Base-by-base conservation (phyloP, 768 basidiomycete genomes). In the Naematelia aurantialba region DNA sequence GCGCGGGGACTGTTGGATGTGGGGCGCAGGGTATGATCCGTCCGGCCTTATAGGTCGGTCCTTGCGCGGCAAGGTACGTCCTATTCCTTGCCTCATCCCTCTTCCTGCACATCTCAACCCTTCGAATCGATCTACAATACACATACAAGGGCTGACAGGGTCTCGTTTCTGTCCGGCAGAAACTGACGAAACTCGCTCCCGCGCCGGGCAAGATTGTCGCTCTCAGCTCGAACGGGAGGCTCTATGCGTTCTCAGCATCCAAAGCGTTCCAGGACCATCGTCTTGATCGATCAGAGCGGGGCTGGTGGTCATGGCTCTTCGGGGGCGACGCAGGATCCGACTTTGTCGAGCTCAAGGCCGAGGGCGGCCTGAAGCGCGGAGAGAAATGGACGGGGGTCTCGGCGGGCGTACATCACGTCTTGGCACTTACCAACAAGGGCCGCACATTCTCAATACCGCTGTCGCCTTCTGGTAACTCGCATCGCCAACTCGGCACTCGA, bases 401-500 rank as follows among this genome's bases (percentile, higher is more conserved):
- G 3, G 83, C 87, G 1, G 91, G 92, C 13, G 86, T 55, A 44
- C 63, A 72, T 69, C 81, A 82, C 63, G 61, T 82, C 0, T 69
- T 82, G 24, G 81, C 81, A 1, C 66, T 80, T 2, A 80, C 81
- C 0, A 73, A 68, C 10, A 59, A 78, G 34, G 91, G 91, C 1
- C 86, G 89, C 48, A 82, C 87, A 3, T 91, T 88, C 72, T 83
- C 85, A 1, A 84, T 89, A 68, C 89, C 92, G 0, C 80, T 89
- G 45, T 84, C 83, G 62, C 84, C 84, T 62, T 74, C 82, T 8
- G 91, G 88, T 26, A 97, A 97, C 76, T 78, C 82, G 0, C 83
- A 85, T 71, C 88, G 89, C 1, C 92, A 96, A 72, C 84, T 97
- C 5, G 92, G 91, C 5, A 81, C 88, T 65, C 83, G 85, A 26